Conservation (phyloP, 441 rosid genomes). For the Iberis amara region DNA sequence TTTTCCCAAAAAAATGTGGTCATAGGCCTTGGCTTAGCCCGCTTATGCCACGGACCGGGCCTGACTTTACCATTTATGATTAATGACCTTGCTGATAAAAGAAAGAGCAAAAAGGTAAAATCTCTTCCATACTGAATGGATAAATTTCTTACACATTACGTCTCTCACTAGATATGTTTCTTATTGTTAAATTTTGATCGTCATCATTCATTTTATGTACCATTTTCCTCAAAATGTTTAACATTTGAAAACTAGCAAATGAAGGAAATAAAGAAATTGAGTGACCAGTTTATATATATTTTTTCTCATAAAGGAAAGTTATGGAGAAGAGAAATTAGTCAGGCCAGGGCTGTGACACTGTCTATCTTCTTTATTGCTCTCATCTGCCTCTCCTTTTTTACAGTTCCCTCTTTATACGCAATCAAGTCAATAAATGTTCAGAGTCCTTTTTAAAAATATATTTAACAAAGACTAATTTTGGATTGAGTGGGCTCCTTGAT, state of each 20-base stretch:
- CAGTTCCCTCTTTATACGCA: conserved; percentile 9
- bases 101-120: neutral
- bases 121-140: neutral
- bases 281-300: neutral
- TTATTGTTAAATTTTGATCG: neutral
- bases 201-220: neutral
- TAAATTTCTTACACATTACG: neutral
- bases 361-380: conserved; percentile 28
- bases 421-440: conserved; percentile 17
- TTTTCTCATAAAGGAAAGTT: too few relatives aligned
- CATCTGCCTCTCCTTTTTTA: conserved; percentile 25
- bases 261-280: neutral
- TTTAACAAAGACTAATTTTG: too few relatives aligned
- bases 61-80: conserved; percentile 1
- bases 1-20: too few relatives aligned
- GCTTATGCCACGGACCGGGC: too few relatives aligned
- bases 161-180: neutral
- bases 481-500: neutral
- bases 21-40: too few relatives aligned
- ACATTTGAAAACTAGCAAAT: conserved; percentile 10
- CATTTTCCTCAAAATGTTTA: too few relatives aligned
- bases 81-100: conserved; percentile 3
- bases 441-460: neutral
- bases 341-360: conserved; percentile 30
- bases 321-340: conserved; percentile 29